Percentiles rank a stretch among this genome's conserved stretches.
phyloP scores from a whole-genome alignment of 164 flowering plant species.

The Paratinospora sagittata region DNA sequence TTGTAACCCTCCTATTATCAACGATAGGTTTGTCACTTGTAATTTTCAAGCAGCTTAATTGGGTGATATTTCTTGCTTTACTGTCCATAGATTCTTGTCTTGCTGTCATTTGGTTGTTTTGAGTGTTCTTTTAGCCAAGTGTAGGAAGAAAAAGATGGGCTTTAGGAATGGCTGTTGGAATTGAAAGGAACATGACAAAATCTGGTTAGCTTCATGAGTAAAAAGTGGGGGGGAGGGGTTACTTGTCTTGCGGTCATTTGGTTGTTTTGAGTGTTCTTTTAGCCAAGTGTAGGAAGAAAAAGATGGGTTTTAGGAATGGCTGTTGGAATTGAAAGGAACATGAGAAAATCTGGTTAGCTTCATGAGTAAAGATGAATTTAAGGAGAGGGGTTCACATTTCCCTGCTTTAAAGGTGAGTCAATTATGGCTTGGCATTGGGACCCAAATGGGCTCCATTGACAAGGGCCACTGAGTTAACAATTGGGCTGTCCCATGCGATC shows the following conservation, averaged over 20 bases:
- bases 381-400: neutral
- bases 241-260: neutral
- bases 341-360: neutral
- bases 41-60: no score
- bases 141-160: no score
- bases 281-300: neutral
- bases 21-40: no score
- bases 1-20: no score
- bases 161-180: neutral
- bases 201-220: no score
- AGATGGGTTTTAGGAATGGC: neutral
- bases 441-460: conserved; percentile 2
- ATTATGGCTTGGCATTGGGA: neutral
- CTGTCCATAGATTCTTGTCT: neutral
- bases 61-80: neutral
- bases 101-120: neutral
- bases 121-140: neutral
- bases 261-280: neutral
- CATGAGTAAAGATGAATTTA: neutral
- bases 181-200: neutral
- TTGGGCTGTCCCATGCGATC: neutral
- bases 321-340: neutral
- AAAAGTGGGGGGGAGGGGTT: no score
- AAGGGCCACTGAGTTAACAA: neutral
- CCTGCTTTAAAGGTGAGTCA: neutral